phyloP scores from a whole-genome alignment of 768 basidiomycete genomes.

The Tremella yokohamensis region DNA sequence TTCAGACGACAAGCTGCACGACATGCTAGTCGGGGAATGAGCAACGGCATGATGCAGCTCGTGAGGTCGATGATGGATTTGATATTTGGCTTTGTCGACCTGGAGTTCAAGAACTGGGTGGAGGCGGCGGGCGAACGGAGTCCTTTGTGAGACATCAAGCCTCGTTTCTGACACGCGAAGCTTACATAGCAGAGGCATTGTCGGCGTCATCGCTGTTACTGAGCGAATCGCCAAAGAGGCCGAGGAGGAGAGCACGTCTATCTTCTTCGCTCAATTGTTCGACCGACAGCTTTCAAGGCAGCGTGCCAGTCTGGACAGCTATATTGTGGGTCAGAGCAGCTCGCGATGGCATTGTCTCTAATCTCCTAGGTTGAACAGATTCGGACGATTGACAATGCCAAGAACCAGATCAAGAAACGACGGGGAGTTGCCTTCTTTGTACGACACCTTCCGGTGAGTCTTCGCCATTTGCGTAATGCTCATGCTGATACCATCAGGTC shows the following conservation, averaged over 20 bases:
- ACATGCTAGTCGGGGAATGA: slow-evolving; percentile 58
- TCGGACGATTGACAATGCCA: slow-evolving; percentile 79
- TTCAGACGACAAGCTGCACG: slow-evolving; percentile 87
- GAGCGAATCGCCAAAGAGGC: slow-evolving; percentile 75
- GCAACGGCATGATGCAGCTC: slow-evolving; percentile 68
- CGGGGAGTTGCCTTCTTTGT: slow-evolving; percentile 89
- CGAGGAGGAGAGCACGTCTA: slow-evolving; percentile 69
- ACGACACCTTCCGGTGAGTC: slow-evolving; percentile 73
- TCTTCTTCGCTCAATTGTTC: slow-evolving; percentile 66
- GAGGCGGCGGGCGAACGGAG: slow-evolving; percentile 74
- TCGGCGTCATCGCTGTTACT: slow-evolving; percentile 73
- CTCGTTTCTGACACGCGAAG: not conserved
- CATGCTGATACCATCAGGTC: slow-evolving; percentile 34
- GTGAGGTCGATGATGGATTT: slow-evolving; percentile 86
- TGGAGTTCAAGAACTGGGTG: slow-evolving; percentile 78
- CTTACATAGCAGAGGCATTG: slow-evolving; percentile 59
- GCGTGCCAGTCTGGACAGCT: slow-evolving; percentile 71
- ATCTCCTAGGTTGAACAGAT: slow-evolving; percentile 75
- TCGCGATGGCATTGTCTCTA: not conserved
- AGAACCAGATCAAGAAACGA: slow-evolving; percentile 85
- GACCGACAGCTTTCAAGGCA: slow-evolving; percentile 79
- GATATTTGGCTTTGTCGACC: slow-evolving; percentile 87
- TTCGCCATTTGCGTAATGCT: slow-evolving; percentile 6
- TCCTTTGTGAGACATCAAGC: slow-evolving; percentile 59
- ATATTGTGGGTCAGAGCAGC: slow-evolving; percentile 43